phyloP scores from a whole-genome alignment of 257 asterid species.

The Fraxinus americana region DNA sequence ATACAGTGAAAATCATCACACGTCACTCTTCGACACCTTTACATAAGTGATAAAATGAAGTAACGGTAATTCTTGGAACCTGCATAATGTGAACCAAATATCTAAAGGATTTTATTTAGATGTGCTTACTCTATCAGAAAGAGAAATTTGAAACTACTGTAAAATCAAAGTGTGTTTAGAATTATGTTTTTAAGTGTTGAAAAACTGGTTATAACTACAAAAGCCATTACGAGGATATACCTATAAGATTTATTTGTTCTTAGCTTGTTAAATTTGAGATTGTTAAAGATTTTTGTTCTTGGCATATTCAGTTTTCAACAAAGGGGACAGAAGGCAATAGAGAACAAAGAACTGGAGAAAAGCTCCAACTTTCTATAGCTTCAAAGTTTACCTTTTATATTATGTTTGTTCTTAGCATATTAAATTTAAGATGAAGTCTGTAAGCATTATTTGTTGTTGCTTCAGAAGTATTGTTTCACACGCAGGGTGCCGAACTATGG shows the following conservation, averaged over 20 bases:
- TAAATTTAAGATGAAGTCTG: background rate
- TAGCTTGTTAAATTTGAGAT: background rate
- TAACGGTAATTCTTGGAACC: background rate
- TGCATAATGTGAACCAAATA: background rate
- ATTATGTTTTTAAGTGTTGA: background rate
- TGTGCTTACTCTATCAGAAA: background rate
- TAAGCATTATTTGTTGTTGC: background rate
- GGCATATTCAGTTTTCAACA: background rate
- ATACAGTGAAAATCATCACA: background rate
- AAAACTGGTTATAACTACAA: no score
- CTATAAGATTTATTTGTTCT: background rate
- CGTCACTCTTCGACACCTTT: background rate
- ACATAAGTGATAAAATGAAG: background rate
- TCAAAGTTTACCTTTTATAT: no score
- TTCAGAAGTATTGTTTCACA: conserved; percentile 10
- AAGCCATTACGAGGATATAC: no score
- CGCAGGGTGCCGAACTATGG: conserved; percentile 68
- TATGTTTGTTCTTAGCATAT: background rate
- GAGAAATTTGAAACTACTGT: background rate
- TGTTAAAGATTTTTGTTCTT: background rate
- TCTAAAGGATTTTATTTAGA: background rate
- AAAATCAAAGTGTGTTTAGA: background rate
- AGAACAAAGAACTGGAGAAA: background rate
- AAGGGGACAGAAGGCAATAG: background rate
- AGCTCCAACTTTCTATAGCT: no score